Evolutionary conservation across 352 stramenopile genomes (phyloP), one percentile per base, ranked within the genome.

Genomic region (Phytophthora megakarya): DNA sequence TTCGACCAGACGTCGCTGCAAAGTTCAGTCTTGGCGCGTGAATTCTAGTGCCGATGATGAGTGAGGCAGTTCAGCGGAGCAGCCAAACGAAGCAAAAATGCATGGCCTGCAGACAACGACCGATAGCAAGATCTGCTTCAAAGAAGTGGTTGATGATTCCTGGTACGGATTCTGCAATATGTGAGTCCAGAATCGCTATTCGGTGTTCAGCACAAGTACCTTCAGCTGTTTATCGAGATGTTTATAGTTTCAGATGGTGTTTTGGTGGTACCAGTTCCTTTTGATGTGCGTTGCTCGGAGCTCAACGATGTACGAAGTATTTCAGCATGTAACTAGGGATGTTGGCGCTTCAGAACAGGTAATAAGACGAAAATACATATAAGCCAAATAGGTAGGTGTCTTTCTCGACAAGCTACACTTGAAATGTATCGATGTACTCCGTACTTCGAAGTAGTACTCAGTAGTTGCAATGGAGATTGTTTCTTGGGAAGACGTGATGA

Each of bases 1-100:
- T 90, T 93, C 56, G 84, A 93, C 62, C 72, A 91, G 49, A 90
- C 84, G 19, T 75, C 67, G 51, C 51, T 83, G 45, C 70, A 76
- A 22, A 76, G 69, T 69, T 81, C 73, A 38, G 38, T 78, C 16
- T 65, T 79, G 40, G 72, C 72, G 25, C 73, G 78, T 40, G 76
- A 85, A 44, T 81, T 81, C 38, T 78, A 81, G 42, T 28, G n/a
- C 6, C 28, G 25, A 12, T 9, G 19, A n/a, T 13, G 11, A 19
- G 28, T 4, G 23, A 33, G 18, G 61, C 9, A 46, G 54, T 25
- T 46, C 35, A 53, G 33, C 22, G n/a, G 2, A 56, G 3, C 44
- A 61, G 44, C 19, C 28, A 45, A 67, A 18, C 47, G 8, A 35
- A 35, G 30, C 30, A 35, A 61, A 19, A 33, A 43, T 25, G 32